Evolutionary conservation across 2,329 filamentous ascomycete species (phyloP).

Genomic region (Fusarium verrucosum): DNA sequence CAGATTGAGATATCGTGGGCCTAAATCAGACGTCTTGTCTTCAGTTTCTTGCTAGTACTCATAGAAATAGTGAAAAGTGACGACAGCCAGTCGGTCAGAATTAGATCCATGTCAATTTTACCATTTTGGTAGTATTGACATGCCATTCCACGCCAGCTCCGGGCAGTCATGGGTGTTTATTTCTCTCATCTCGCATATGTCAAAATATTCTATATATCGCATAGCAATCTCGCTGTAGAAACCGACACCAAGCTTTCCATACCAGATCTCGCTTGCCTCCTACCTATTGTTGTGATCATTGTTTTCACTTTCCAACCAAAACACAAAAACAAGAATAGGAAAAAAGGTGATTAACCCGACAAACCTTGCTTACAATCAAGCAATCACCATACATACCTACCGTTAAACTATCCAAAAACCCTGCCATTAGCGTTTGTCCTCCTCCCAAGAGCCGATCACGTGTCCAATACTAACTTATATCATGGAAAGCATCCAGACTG

Average conservation of each 20-base stretch:
- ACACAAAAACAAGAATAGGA: neutral
- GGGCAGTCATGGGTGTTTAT: conserved; percentile 1
- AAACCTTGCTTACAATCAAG: neutral
- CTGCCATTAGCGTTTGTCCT: neutral
- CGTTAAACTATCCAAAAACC: neutral
- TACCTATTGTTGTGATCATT: conserved; percentile 1
- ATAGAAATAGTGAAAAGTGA: conserved; percentile 9
- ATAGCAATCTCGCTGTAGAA: conserved; percentile 25
- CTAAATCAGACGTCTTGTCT: conserved; percentile 27
- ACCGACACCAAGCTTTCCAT: conserved; percentile 15
- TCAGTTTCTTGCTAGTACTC: conserved; percentile 5
- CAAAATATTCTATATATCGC: conserved; percentile 19
- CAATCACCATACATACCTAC: neutral
- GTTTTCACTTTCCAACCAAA: neutral
- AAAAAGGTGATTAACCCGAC: neutral
- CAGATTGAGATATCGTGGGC: conserved; percentile 17
- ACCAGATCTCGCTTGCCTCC: conserved; percentile 27
- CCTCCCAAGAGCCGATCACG: conserved; percentile 25
- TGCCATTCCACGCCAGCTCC: conserved; percentile 26
- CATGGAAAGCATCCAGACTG: conserved; percentile 11
- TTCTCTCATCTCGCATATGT: conserved; percentile 28
- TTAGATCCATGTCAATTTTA: neutral
- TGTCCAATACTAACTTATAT: conserved; percentile 1
- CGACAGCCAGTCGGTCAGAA: conserved; percentile 18
- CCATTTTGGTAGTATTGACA: conserved; percentile 10